Conservation (phyloP, 2,329 filamentous ascomycete species). For the Aspergillus fischeri region DNA sequence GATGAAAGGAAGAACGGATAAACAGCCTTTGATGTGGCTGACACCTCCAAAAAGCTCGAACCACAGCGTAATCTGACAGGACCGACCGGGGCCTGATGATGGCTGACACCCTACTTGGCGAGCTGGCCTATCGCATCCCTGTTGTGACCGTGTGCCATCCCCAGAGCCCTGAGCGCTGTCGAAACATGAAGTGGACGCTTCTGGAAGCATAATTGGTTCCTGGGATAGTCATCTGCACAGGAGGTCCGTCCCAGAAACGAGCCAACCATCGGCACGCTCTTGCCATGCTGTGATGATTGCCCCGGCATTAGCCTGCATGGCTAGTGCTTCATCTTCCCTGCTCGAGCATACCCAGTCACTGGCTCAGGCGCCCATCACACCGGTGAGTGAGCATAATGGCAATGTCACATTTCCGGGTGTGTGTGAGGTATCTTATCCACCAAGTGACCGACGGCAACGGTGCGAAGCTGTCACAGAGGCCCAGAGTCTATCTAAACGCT, state of each 20-base stretch:
- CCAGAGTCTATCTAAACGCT: too few species aligned
- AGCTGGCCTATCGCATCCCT: conserved; percentile 2
- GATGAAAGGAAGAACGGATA: not conserved
- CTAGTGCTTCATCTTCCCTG: conserved; percentile 11
- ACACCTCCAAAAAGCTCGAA: not conserved
- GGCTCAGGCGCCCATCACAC: conserved; percentile 1
- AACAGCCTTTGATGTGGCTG: not conserved
- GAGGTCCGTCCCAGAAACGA: conserved; percentile 3
- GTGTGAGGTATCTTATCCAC: not conserved
- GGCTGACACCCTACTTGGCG: conserved; percentile 5
- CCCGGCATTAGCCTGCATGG: conserved; percentile 15
- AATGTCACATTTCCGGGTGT: not conserved
- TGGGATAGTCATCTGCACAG: conserved; percentile 17
- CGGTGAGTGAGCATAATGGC: not conserved
- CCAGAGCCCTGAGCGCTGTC: conserved; percentile 1
- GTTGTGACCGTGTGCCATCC: not conserved
- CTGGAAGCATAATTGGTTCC: conserved; percentile 12
- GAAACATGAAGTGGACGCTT: conserved; percentile 4
- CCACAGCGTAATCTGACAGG: not conserved
- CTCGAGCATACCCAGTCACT: conserved; percentile 10
- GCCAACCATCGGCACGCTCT: conserved; percentile 12
- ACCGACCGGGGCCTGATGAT: conserved; percentile 1
- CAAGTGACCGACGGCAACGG: too few species aligned
- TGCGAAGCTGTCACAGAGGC: too few species aligned
- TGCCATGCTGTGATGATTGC: conserved; percentile 19